phyloP scores from a whole-genome alignment of 306 rosid genomes.

The Sechiopsis laciniata region DNA sequence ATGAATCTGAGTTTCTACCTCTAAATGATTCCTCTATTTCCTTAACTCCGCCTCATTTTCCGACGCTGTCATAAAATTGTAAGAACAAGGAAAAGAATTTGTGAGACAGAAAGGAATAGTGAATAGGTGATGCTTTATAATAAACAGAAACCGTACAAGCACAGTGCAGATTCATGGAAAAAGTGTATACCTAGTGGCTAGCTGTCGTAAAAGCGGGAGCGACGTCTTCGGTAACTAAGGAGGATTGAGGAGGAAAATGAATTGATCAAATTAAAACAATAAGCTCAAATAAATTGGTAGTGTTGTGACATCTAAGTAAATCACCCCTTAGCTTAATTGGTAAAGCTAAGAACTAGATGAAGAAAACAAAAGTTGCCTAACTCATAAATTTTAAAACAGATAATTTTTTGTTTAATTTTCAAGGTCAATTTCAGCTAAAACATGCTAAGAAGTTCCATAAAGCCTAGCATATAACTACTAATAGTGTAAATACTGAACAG shows the following conservation, averaged over 20 bases:
- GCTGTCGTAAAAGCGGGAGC: slow-evolving; percentile 72
- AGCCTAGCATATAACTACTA: background rate
- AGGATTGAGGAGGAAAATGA: slow-evolving; percentile 25
- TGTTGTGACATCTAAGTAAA: background rate
- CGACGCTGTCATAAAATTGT: background rate
- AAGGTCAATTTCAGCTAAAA: background rate
- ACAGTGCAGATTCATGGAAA: background rate
- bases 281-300: background rate
- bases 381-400: background rate
- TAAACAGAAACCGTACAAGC: background rate
- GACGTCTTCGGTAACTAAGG: slow-evolving; percentile 62
- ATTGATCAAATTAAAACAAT: slow-evolving; percentile 19
- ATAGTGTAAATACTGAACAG: background rate
- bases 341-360: background rate
- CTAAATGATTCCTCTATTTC: slow-evolving; percentile 13
- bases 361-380: background rate
- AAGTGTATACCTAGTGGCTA: slow-evolving; percentile 73
- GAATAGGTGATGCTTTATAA: too few species aligned
- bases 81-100: background rate
- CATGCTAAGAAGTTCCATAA: background rate
- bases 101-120: slow-evolving; percentile 1
- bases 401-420: background rate
- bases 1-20: background rate
- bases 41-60: slow-evolving; percentile 20
- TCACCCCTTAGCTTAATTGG: background rate